Conservation (phyloP, 768 basidiomycete species). For the Tylopilus plumbeoviolaceoides region DNA sequence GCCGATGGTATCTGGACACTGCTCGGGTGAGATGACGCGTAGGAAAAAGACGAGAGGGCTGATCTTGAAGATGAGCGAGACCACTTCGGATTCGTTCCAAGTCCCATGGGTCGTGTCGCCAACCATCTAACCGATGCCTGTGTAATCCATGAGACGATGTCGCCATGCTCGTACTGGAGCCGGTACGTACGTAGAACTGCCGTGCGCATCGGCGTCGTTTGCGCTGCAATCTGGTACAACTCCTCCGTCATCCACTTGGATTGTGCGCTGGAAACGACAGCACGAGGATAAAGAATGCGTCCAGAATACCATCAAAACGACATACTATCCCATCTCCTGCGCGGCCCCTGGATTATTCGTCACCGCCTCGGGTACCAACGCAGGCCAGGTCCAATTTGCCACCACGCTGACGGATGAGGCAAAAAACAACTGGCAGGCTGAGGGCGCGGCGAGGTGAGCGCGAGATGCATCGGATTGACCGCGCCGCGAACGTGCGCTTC, state of each 20-base stretch:
- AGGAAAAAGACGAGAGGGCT: background rate
- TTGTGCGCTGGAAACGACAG: conserved; percentile 15
- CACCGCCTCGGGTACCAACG: conserved; percentile 20
- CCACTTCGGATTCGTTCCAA: conserved; percentile 50
- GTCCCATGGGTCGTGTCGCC: conserved; percentile 46
- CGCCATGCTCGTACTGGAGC: fast-evolving
- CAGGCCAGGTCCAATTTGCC: conserved; percentile 18
- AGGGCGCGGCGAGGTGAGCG: conserved; percentile 34
- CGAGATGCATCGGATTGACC: conserved; percentile 47
- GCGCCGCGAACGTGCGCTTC: conserved; percentile 47
- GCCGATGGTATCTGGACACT: conserved; percentile 39
- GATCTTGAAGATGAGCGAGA: conserved; percentile 31
- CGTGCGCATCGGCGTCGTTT: conserved; percentile 19
- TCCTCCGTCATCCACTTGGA: conserved; percentile 55
- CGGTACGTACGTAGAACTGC: conserved; percentile 19
- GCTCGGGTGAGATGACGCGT: conserved; percentile 4
- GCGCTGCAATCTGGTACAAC: conserved; percentile 41
- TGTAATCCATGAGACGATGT: background rate
- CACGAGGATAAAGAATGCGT: background rate
- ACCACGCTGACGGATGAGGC: conserved; percentile 43
- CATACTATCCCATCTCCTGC: conserved; percentile 34
- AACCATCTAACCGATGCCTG: conserved; percentile 55
- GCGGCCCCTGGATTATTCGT: conserved; percentile 23
- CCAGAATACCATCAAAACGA: conserved; percentile 1
- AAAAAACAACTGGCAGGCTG: too few relatives aligned